A percentile compares a stretch with the other conserved stretches of the same genome.
Conservation (phyloP, 331 rosid genomes). For the Stylosanthes scabra region DNA sequence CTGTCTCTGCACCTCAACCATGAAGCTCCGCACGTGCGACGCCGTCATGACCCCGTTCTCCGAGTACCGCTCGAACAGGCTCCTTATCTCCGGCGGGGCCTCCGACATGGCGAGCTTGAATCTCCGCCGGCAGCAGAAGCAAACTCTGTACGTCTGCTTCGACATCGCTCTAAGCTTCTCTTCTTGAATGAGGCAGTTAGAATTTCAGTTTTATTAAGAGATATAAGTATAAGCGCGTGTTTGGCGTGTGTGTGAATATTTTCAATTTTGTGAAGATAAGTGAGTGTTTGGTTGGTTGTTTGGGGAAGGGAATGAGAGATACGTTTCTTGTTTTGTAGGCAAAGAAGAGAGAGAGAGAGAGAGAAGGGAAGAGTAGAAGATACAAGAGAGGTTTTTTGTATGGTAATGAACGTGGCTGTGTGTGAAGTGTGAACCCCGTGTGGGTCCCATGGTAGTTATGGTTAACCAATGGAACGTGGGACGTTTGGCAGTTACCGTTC, state of each 20-base stretch:
- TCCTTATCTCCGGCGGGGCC: constrained; percentile 69
- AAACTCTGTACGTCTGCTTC: constrained; percentile 79
- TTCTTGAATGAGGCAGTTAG: too few species aligned
- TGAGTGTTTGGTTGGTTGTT: not conserved
- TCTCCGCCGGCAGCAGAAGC: constrained; percentile 87
- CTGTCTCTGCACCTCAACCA: constrained; percentile 74
- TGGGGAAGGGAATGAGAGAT: constrained; percentile 36
- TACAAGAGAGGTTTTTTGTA: too few species aligned
- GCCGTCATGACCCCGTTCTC: constrained; percentile 72
- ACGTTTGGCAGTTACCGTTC: not conserved
- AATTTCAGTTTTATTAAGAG: not conserved
- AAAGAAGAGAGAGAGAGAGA: not conserved
- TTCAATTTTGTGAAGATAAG: constrained; percentile 22
- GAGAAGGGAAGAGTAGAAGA: not conserved
- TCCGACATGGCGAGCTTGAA: constrained; percentile 71
- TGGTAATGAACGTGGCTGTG: too few species aligned
- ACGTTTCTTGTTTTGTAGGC: constrained; percentile 44
- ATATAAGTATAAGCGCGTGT: not conserved
- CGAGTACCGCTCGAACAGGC: constrained; percentile 57
- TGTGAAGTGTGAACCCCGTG: not conserved
- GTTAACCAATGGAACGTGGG: not conserved
- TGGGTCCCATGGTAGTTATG: constrained; percentile 19
- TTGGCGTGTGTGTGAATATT: not conserved
- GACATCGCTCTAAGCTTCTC: constrained; percentile 48
- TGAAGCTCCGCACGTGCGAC: constrained; percentile 63